Evolutionary conservation across 2,329 filamentous ascomycete genomes (phyloP), one percentile per base, ranked within the genome.

Genomic region (Tolypocladium ovalisporum): DNA sequence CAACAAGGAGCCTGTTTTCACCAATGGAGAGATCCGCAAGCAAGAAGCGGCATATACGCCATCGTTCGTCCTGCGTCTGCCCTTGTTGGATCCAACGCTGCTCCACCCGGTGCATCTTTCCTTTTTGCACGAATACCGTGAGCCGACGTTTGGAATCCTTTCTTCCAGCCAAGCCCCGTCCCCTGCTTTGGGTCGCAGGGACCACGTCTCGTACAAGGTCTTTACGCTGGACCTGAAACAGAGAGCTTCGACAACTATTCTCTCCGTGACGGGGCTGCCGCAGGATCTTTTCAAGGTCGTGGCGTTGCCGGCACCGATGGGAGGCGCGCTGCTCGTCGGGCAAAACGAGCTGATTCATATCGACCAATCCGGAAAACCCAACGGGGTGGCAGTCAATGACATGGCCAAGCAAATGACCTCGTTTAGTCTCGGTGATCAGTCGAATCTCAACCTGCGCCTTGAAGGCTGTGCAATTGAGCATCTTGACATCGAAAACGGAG

Each of bases 191-290:
- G 88, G 91, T 66, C 83, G 90, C 62, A 94, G 87, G 67, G 94
- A 99, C 69, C 84, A 89, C 64, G 77, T 96, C 53, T 87, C 86
- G 22, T 99, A 97, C 74, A 91, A 91, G 67, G 93, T 99, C 60
- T 96, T 97, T 68, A 97, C 94, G 0, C 78, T 99, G 55, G 94
- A 99, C 68, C 79, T 99, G 53, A 90, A 96, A 66, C 92, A 97
- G 70, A 88, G 87, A 64, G 92, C 92, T 2, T 97, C 92, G 4
- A 99, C 94, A 1, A 91, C 90, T 2, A 89, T 99, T 62, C 79
- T 97, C 9, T 94, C 92, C 0, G 90, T 97, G 53, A 79, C 84
- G 27, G 87, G 86, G 44, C 80, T 99, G 47, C 95, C 94, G 1
- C 91, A 90, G 67, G 93, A 97, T 70, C 79, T 97, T 12, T 90